These are phyloP conservation scores for Nitzschia sp. DNA, from an alignment of 108 stramenopile species.

Conservation along the genomic window DNA sequence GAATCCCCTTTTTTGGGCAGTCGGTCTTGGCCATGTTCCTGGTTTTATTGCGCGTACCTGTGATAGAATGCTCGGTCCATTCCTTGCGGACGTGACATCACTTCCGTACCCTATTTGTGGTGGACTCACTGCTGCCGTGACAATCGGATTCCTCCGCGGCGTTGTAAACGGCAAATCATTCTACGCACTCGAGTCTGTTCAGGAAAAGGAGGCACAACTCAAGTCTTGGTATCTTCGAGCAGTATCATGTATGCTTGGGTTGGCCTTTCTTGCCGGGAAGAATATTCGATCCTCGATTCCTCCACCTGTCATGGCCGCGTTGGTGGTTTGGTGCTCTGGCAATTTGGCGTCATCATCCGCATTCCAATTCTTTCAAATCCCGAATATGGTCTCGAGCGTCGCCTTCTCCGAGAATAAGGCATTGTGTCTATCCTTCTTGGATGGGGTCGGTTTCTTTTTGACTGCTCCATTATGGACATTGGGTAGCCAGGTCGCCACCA, in stretches of 20 bases:
- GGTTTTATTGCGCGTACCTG: constrained; percentile 27
- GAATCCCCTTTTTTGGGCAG: constrained; percentile 37
- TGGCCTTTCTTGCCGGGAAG: constrained; percentile 15
- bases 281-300: background rate
- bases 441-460: constrained; percentile 40
- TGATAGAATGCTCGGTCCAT: constrained; percentile 43
- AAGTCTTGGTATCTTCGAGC: constrained; percentile 16
- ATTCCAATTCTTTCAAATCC: constrained; percentile 50
- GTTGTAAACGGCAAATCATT: constrained; percentile 28
- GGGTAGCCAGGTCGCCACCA: constrained; percentile 8
- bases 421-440: constrained; percentile 34
- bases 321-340: constrained; percentile 25
- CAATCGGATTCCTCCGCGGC: constrained; percentile 39
- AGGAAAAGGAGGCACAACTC: constrained; percentile 20
- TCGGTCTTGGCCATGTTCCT: constrained; percentile 35
- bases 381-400: constrained; percentile 12
- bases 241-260: constrained; percentile 18
- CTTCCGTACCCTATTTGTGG: constrained; percentile 26
- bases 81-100: constrained; percentile 25
- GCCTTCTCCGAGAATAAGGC: constrained; percentile 36
- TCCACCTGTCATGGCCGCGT: constrained; percentile 12
- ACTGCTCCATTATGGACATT: constrained; percentile 31
- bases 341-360: constrained; percentile 26
- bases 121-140: constrained; percentile 40
- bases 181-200: constrained; percentile 3